A percentile compares a stretch with the other conserved stretches of the same genome.
Conservation (phyloP, 2,329 filamentous ascomycete species). For the Cytospora paraplurivora region DNA sequence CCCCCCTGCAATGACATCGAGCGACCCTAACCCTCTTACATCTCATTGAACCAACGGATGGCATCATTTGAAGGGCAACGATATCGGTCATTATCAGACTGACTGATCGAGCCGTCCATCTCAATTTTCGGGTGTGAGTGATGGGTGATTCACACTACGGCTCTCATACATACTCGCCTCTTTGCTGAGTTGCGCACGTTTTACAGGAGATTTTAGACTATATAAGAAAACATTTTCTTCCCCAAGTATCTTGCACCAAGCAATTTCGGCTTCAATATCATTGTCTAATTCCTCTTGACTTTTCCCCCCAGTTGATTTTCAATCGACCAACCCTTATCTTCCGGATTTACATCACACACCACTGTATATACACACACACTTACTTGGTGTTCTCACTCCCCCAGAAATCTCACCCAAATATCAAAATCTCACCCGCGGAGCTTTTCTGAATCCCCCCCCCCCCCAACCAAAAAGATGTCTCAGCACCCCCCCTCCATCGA, state of each 20-base stretch:
- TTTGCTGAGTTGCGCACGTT: background rate
- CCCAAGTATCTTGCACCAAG: background rate
- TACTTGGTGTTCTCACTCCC: background rate
- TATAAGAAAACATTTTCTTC: background rate
- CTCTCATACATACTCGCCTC: background rate
- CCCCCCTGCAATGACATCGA: background rate
- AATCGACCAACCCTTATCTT: background rate
- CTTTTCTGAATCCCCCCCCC: background rate
- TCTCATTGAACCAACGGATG: background rate
- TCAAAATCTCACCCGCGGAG: background rate
- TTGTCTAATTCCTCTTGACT: too few relatives aligned
- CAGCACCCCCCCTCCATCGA: slow-evolving; percentile 63
- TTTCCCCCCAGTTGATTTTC: background rate
- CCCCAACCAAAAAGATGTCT: background rate
- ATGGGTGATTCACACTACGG: background rate
- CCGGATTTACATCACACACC: background rate
- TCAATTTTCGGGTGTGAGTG: too few relatives aligned
- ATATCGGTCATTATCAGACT: background rate
- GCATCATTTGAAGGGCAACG: background rate
- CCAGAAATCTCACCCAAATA: background rate
- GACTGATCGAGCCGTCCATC: background rate
- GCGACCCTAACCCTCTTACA: background rate
- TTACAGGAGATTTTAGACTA: background rate
- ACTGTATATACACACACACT: background rate
- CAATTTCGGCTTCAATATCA: background rate